Evolutionary conservation across 2,329 filamentous ascomycete species (phyloP).

Genomic region (Trichoderma sp.): DNA sequence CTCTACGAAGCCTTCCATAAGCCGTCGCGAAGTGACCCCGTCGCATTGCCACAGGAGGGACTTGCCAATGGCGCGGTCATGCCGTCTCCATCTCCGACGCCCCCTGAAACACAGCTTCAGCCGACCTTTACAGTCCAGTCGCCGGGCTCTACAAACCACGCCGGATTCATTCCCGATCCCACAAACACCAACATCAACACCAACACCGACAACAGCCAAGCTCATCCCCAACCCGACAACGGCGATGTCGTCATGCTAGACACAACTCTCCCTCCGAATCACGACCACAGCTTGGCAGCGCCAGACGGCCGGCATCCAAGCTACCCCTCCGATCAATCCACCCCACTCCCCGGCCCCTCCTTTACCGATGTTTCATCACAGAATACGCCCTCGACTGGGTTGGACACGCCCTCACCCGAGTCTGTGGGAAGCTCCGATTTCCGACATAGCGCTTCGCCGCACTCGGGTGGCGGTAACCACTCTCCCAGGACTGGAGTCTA

Average conservation of each 20-base stretch:
- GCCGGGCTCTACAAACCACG: slow-evolving; percentile 27
- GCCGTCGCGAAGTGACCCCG: slow-evolving; percentile 24
- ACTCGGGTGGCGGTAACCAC: slow-evolving; percentile 25
- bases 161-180: slow-evolving; percentile 16
- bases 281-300: background rate
- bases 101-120: slow-evolving; percentile 17
- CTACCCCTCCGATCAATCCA: slow-evolving; percentile 42
- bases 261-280: background rate
- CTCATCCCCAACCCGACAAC: background rate
- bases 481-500: slow-evolving; percentile 32
- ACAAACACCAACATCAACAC: background rate
- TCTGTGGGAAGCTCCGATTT: slow-evolving; percentile 38
- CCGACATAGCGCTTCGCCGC: slow-evolving; percentile 38
- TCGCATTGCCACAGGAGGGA: background rate
- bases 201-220: background rate
- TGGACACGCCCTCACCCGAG: slow-evolving; percentile 42
- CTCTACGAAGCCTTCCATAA: slow-evolving; percentile 30
- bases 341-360: slow-evolving; percentile 38
- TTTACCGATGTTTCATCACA: slow-evolving; percentile 42
- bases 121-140: slow-evolving; percentile 29
- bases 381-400: slow-evolving; percentile 47
- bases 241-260: slow-evolving; percentile 13
- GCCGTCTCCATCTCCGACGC: slow-evolving; percentile 28
- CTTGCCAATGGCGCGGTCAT: slow-evolving; percentile 10
- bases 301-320: slow-evolving; percentile 30